These are phyloP conservation scores for Calophaca sinica DNA, from an alignment of 306 rosid species.

Conservation along the genomic window DNA sequence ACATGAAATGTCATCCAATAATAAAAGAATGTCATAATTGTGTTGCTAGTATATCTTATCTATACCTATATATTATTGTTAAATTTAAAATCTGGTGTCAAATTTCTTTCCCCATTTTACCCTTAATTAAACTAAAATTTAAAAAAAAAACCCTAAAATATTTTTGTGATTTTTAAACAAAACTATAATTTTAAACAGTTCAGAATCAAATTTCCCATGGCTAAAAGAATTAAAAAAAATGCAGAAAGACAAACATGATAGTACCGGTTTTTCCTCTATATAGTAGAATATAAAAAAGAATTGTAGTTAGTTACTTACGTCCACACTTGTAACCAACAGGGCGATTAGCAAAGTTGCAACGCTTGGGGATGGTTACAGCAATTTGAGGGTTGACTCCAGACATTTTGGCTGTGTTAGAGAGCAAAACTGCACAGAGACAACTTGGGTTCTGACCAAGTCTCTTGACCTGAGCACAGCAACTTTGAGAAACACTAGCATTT, in stretches of 20 bases:
- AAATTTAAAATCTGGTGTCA: too few relatives aligned
- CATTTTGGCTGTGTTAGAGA: constrained; percentile 58
- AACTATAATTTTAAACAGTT: too few relatives aligned
- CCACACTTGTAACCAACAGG: constrained; percentile 79
- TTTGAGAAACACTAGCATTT: constrained; percentile 56
- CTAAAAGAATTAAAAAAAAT: too few relatives aligned
- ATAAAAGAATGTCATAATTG: background rate
- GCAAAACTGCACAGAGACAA: constrained; percentile 68
- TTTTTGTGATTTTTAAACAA: too few relatives aligned
- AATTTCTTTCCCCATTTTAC: too few relatives aligned
- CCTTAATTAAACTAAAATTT: too few relatives aligned
- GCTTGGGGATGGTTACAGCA: constrained; percentile 71
- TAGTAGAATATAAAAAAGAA: too few relatives aligned
- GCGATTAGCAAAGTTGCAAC: constrained; percentile 67
- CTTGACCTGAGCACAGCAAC: constrained; percentile 61
- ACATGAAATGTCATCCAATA: background rate
- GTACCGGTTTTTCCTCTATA: too few relatives aligned
- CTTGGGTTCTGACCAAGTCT: constrained; percentile 58
- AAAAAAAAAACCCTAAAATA: too few relatives aligned
- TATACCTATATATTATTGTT: too few relatives aligned
- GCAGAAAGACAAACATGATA: too few relatives aligned
- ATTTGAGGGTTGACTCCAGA: constrained; percentile 55
- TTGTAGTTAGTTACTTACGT: constrained; percentile 44
- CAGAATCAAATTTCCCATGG: too few relatives aligned
- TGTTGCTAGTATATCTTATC: background rate